Base-by-base conservation (phyloP, 805 yeast species). In the Jamesozyma rosinii region DNA sequence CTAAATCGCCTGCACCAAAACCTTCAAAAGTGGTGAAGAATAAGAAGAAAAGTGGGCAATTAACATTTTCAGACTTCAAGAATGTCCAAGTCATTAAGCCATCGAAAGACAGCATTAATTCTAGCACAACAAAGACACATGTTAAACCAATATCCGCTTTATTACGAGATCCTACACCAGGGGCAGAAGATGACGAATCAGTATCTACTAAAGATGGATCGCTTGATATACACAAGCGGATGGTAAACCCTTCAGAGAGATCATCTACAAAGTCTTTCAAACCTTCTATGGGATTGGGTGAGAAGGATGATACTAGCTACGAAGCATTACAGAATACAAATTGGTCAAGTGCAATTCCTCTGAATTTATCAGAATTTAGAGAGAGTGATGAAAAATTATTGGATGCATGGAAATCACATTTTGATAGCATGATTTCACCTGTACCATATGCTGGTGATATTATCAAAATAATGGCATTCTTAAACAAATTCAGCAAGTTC, bases 291-390 rank as follows among this genome's bases (percentile, higher is more conserved):
- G 17, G 29, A 36, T 8, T 8, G 17, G 9, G 17, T 22, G 38
- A 39, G 14, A 32, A 36, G 26, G 39, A 32, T 31, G n/a, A 38
- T 10, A 24, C 30, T 5, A 34, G 11, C 10, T 37, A 24, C 19
- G 37, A 35, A 3, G n/a, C 21, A 3, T 18, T 43, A 18, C 41
- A 42, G 24, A 41, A 38, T 22, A 20, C 30, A 15, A 50, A 56
- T 43, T 61, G 64, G 65, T 43, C 54, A 9, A 60, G 64, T 13
- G 53, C 54, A 37, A 44, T 52, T 34, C 59, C 64, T 13, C 37
- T 61, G 18, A 31, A 18, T 5, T 47, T 47, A 9, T 27, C 51
- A n/a, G 58, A 54, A 27, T 54, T 46, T 39, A 43, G 30, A 22
- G 17, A 37, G 35, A 11, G 10, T 14, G 30, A 33, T 32, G 30